These are phyloP conservation scores for Flueggea neowawraea DNA, from an alignment of 441 rosid species.

Conservation along the genomic window DNA sequence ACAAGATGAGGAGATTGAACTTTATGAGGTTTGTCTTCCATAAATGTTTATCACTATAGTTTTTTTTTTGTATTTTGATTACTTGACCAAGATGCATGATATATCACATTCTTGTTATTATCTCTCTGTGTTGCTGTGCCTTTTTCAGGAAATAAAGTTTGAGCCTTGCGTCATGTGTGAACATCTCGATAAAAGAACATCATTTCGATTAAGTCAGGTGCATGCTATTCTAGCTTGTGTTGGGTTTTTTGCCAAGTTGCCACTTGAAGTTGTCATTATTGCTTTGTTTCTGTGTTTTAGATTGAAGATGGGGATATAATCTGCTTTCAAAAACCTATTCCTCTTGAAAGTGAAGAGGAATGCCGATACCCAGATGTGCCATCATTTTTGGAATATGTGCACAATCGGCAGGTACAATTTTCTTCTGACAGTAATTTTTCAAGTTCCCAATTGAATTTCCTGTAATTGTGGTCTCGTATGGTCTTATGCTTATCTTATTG, in stretches of 20 bases:
- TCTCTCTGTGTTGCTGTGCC: slow-evolving; percentile 5
- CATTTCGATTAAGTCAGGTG: slow-evolving; percentile 89
- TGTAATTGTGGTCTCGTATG: not conserved
- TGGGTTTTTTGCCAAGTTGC: slow-evolving; percentile 17
- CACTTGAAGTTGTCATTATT: not conserved
- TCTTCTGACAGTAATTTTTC: slow-evolving; percentile 1
- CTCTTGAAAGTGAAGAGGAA: slow-evolving; percentile 49
- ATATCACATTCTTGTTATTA: too few species aligned
- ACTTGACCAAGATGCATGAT: too few species aligned
- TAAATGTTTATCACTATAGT: slow-evolving; percentile 6
- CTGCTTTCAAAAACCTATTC: slow-evolving; percentile 75
- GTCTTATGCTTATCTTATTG: slow-evolving; percentile 1
- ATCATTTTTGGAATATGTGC: slow-evolving; percentile 89
- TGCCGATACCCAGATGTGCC: slow-evolving; percentile 77
- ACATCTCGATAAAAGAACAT: slow-evolving; percentile 69
- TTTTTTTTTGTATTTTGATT: not conserved
- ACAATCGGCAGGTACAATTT: slow-evolving; percentile 81
- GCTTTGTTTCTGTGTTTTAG: slow-evolving; percentile 35
- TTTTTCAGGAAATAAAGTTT: slow-evolving; percentile 88
- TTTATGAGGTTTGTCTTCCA: slow-evolving; percentile 70
- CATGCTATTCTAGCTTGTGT: slow-evolving; percentile 8
- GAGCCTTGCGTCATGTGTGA: slow-evolving; percentile 97
- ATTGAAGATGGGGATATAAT: slow-evolving; percentile 98
- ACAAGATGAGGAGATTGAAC: slow-evolving; percentile 84
- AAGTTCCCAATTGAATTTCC: not conserved